phyloP scores from a whole-genome alignment of 2,329 filamentous ascomycete species.

The Paramyrothecium roridum region DNA sequence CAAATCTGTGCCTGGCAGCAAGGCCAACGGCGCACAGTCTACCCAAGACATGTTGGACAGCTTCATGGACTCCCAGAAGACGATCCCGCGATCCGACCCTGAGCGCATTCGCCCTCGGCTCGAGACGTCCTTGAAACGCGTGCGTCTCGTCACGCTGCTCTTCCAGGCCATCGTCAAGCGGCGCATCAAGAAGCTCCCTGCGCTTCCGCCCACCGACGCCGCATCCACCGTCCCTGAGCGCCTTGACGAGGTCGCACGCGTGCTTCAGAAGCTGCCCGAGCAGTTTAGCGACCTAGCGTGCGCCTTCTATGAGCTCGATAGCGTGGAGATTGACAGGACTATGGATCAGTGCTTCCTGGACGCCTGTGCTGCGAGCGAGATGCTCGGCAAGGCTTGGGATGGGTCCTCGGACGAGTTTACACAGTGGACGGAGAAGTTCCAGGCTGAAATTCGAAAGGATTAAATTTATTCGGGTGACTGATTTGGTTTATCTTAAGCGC shows the following conservation, averaged over 20 bases:
- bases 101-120: conserved; percentile 63
- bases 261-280: conserved; percentile 61
- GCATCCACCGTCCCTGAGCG: conserved; percentile 29
- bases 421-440: conserved; percentile 65
- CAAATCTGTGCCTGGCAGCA: conserved; percentile 15
- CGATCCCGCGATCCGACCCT: conserved; percentile 62
- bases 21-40: conserved; percentile 25
- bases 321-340: conserved; percentile 51
- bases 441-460: conserved; percentile 46
- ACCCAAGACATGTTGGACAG: conserved; percentile 63
- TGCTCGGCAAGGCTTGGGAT: conserved; percentile 59
- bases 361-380: conserved; percentile 52
- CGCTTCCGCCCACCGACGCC: conserved; percentile 31
- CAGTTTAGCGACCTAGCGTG: conserved; percentile 67
- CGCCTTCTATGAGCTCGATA: conserved; percentile 69
- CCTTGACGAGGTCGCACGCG: conserved; percentile 53
- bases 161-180: conserved; percentile 70
- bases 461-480: background rate
- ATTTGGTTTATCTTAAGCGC: background rate
- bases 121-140: conserved; percentile 58
- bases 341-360: conserved; percentile 60
- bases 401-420: conserved; percentile 73
- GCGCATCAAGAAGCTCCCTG: conserved; percentile 58
- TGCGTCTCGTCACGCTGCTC: conserved; percentile 65
- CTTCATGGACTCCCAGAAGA: conserved; percentile 59